A percentile compares a stretch with the other conserved stretches of the same genome.
These are phyloP conservation scores for Diaporthe nobilis DNA, from an alignment of 2,329 filamentous ascomycete species.

Conservation along the genomic window DNA sequence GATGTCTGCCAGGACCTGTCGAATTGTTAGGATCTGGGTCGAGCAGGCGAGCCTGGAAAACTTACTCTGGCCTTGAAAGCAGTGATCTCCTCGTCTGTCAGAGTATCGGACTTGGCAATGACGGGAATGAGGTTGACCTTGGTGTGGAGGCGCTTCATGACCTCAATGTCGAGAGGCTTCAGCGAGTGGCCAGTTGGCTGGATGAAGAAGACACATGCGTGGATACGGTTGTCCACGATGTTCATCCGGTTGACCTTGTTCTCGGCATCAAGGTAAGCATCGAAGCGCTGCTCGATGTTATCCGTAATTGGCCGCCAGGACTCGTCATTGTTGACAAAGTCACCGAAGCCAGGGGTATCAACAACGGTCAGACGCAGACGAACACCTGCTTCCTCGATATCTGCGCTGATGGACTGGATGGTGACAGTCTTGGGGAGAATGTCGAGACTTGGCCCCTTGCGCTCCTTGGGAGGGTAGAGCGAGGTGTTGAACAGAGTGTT, in stretches of 20 bases:
- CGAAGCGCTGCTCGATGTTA: slow-evolving; percentile 99
- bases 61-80: slow-evolving; percentile 97
- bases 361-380: slow-evolving; percentile 96
- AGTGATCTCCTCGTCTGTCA: slow-evolving; percentile 95
- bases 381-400: slow-evolving; percentile 98
- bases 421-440: slow-evolving; percentile 98
- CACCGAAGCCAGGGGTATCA: slow-evolving; percentile 97
- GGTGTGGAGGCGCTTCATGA: slow-evolving; percentile 99
- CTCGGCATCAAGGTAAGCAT: slow-evolving; percentile 98
- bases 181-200: slow-evolving; percentile 98
- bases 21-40: slow-evolving; percentile 32
- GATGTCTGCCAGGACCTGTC: slow-evolving; percentile 94
- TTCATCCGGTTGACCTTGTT: slow-evolving; percentile 99
- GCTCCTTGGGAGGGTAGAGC: slow-evolving; percentile 98
- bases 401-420: slow-evolving; percentile 94
- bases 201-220: slow-evolving; percentile 99
- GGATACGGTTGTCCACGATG: slow-evolving; percentile 99
- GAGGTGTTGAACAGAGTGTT: slow-evolving; percentile 99
- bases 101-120: slow-evolving; percentile 97
- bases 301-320: slow-evolving; percentile 99
- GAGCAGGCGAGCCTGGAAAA: slow-evolving; percentile 43
- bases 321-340: slow-evolving; percentile 99
- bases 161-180: slow-evolving; percentile 98
- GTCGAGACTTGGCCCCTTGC: slow-evolving; percentile 95
- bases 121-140: slow-evolving; percentile 99